Percentiles rank a stretch among this genome's conserved stretches.
Conservation (phyloP, 768 basidiomycete genomes). For the Mycena maculata region DNA sequence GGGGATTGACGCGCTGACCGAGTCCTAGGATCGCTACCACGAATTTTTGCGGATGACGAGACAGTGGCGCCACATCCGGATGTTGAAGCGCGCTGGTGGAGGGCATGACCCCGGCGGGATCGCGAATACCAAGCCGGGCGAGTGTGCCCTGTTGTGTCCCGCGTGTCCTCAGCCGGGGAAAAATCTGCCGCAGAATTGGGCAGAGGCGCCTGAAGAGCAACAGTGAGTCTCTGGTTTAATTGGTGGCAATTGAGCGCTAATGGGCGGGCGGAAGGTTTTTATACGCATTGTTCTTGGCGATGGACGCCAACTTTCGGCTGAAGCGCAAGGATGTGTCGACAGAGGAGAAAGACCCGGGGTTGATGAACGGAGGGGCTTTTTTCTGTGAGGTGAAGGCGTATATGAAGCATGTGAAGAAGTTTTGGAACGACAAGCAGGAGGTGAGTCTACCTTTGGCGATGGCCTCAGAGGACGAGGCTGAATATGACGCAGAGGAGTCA, state of each 20-base stretch:
- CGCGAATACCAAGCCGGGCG: constrained; percentile 29
- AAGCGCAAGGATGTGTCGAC: constrained; percentile 30
- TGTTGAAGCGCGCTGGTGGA: constrained; percentile 36
- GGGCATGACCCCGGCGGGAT: constrained; percentile 35
- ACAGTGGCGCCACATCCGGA: constrained; percentile 35
- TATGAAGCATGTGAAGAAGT: constrained; percentile 14
- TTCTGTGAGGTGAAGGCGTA: constrained; percentile 23
- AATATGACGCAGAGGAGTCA: not conserved
- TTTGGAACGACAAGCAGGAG: constrained; percentile 8
- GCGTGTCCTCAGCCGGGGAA: constrained; percentile 43
- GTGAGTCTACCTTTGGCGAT: not conserved
- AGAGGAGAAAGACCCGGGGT: constrained; percentile 31
- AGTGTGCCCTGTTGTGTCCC: constrained; percentile 41
- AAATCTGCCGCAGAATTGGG: constrained; percentile 40
- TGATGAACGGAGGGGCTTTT: constrained; percentile 28
- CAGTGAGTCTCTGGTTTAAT: constrained; percentile 3
- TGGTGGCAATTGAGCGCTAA: not conserved
- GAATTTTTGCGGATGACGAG: constrained; percentile 33
- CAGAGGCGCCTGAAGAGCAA: constrained; percentile 20
- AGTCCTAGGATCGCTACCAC: constrained; percentile 34
- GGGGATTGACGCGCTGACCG: no score
- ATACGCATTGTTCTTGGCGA: constrained; percentile 30
- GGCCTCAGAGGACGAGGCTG: not conserved
- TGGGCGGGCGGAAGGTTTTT: constrained; percentile 22
- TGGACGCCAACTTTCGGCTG: constrained; percentile 41